Conservation (phyloP, 805 yeast genomes). For the Hanseniaspora mollemarum region DNA sequence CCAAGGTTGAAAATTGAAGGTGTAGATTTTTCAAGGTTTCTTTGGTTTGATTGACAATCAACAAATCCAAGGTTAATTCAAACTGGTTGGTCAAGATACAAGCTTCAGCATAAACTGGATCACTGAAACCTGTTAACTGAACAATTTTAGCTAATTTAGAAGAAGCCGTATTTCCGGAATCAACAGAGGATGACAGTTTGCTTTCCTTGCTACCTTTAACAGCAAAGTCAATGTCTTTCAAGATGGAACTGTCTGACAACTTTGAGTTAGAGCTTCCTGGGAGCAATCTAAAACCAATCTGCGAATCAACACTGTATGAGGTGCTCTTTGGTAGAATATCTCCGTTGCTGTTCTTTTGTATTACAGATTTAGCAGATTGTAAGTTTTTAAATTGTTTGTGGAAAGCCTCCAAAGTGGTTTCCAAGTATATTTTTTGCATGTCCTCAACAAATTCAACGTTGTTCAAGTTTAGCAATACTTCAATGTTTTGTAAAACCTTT, state of each 20-base stretch:
- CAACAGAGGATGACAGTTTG: slow-evolving; percentile 32
- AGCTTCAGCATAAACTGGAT: slow-evolving; percentile 96
- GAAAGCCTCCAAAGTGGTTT: slow-evolving; percentile 80
- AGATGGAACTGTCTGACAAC: slow-evolving; percentile 35
- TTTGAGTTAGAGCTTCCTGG: slow-evolving; percentile 32
- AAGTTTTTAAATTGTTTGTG: slow-evolving; percentile 40
- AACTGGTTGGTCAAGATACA: slow-evolving; percentile 91
- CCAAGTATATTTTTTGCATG: slow-evolving; percentile 42
- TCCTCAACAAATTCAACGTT: slow-evolving; percentile 41
- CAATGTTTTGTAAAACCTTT: slow-evolving; percentile 77
- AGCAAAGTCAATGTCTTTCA: slow-evolving; percentile 52
- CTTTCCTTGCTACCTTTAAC: slow-evolving; percentile 35
- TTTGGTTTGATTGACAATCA: slow-evolving; percentile 87
- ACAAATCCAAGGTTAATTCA: slow-evolving; percentile 86
- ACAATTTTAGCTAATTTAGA: slow-evolving; percentile 80
- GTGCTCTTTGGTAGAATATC: slow-evolving; percentile 43
- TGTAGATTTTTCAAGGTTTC: slow-evolving; percentile 80
- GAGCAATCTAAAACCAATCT: slow-evolving; percentile 69
- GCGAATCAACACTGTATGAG: slow-evolving; percentile 60
- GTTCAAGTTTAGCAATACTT: slow-evolving; percentile 47
- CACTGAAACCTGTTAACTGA: slow-evolving; percentile 95
- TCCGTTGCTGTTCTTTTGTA: slow-evolving; percentile 42
- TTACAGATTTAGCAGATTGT: slow-evolving; percentile 30
- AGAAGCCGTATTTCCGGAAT: slow-evolving; percentile 2
- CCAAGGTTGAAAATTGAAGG: slow-evolving; percentile 91